These are phyloP conservation scores for Aethionema arabicum DNA, from an alignment of 345 rosid species.

Conservation along the genomic window DNA sequence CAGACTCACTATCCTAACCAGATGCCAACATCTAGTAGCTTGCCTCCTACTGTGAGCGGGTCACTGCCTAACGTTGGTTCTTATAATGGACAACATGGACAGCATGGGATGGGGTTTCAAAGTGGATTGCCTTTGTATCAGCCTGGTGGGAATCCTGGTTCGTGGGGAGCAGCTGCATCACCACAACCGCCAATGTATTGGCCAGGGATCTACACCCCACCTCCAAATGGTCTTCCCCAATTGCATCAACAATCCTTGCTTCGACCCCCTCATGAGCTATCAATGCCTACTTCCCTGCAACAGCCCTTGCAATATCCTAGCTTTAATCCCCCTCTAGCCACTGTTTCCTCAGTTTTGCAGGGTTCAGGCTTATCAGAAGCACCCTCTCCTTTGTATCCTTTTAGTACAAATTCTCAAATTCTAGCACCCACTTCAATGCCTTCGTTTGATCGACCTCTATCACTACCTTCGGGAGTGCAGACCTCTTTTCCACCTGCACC, in stretches of 20 bases:
- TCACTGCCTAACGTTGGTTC: constrained; percentile 54
- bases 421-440: constrained; percentile 44
- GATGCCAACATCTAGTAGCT: constrained; percentile 50
- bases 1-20: constrained; percentile 89
- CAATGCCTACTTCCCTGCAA: constrained; percentile 67
- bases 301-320: constrained; percentile 73
- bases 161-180: constrained; percentile 86
- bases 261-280: constrained; percentile 70
- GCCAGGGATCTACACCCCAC: constrained; percentile 78
- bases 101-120: constrained; percentile 69
- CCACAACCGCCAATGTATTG: constrained; percentile 87
- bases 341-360: constrained; percentile 49
- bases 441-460: constrained; percentile 23
- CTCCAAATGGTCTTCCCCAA: constrained; percentile 79
- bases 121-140: constrained; percentile 74
- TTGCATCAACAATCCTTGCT: constrained; percentile 81
- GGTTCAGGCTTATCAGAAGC: constrained; percentile 55
- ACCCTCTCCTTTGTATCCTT: constrained; percentile 44
- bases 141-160: constrained; percentile 72
- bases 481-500: constrained; percentile 45
- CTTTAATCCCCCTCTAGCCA: constrained; percentile 53
- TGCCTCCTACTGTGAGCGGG: constrained; percentile 53
- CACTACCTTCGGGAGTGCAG: constrained; percentile 35
- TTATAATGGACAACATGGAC: constrained; percentile 57
- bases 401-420: constrained; percentile 42